Evolutionary conservation across 805 yeast genomes (phyloP).

Genomic region (Debaryomyces hansenii): DNA sequence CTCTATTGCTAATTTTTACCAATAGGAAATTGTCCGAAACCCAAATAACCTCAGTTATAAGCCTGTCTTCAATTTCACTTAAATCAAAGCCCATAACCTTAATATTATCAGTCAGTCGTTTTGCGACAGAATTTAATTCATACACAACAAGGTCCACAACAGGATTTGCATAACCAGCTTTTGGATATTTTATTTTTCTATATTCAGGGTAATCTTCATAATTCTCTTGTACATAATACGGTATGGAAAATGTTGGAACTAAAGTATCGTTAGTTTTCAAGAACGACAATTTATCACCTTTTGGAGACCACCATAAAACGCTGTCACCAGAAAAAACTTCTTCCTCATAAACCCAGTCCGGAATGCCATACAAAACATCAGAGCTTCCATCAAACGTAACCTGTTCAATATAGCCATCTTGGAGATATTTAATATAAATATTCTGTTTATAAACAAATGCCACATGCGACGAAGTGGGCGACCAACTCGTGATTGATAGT

Average conservation of each 20-base stretch:
- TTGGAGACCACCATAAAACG: slow-evolving; percentile 75
- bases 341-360: slow-evolving; percentile 87
- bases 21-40: slow-evolving; percentile 47
- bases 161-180: slow-evolving; percentile 67
- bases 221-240: slow-evolving; percentile 44
- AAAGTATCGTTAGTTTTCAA: slow-evolving; percentile 59
- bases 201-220: slow-evolving; percentile 46
- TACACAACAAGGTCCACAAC: slow-evolving; percentile 47
- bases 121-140: slow-evolving; percentile 24
- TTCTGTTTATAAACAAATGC: slow-evolving; percentile 59
- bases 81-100: slow-evolving; percentile 14
- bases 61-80: slow-evolving; percentile 34
- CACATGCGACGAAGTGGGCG: slow-evolving; percentile 57
- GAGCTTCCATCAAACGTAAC: slow-evolving; percentile 54
- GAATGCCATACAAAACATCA: slow-evolving; percentile 61
- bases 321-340: slow-evolving; percentile 62
- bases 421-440: slow-evolving; percentile 47
- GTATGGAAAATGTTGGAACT: slow-evolving; percentile 54
- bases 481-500: slow-evolving; percentile 59
- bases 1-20: slow-evolving; percentile 62
- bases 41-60: slow-evolving; percentile 68
- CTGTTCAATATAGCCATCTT: slow-evolving; percentile 19
- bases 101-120: background rate
- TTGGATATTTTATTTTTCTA: slow-evolving; percentile 59
- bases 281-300: slow-evolving; percentile 55